Base-by-base conservation (phyloP, 106 monocot species). In the Acanthochlamys bracteata region DNA sequence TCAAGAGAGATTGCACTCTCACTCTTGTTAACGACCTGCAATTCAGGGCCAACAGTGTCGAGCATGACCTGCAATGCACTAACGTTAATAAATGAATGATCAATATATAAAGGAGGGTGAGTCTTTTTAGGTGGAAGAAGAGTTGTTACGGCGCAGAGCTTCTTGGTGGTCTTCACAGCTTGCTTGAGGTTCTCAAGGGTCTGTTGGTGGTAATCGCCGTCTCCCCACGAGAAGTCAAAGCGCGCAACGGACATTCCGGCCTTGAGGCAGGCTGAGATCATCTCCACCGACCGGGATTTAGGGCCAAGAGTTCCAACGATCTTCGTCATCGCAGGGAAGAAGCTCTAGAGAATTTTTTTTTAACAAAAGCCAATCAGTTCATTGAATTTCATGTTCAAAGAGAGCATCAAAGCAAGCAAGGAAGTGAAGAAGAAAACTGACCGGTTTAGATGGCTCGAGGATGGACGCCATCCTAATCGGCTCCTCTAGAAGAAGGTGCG, bases 401-500 rank as follows among this genome's bases (percentile, higher is more conserved):
- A 64, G 55, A 45, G 10, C 7, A 43, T 22, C 46, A 41, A 13
- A 40, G 15, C 4, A 17, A 49, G 12, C 49, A 49, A 17, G 49
- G 17, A 39, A 41, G 6, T 24, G 24, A 68, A 39, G 11, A 54
- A 64, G 20, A 23, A 24, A 21, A 58, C 86, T 25, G 57, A 94
- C 89, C 4, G 83, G 63, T 58, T 90, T 95, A 51, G 94, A 95
- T 24, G 90, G 86, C 75, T 95, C 94, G 25, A 95, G 94, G 71
- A 95, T 78, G 73, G 94, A 95, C 17, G 94, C 83, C 94, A 95
- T 95, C 90, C 93, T 74, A 79, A 90, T 95, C 53, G 93, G 94
- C 59, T 95, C 90, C 71, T 95, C 93, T 13, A 95, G 86, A 63
- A 95, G 89, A 1, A 95, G 78, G 42, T 86, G 81, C 20, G 79